These are phyloP conservation scores for Dendrocalamus sinicus DNA, from an alignment of 176 grass and related monocot genomes.

Conservation along the genomic window DNA sequence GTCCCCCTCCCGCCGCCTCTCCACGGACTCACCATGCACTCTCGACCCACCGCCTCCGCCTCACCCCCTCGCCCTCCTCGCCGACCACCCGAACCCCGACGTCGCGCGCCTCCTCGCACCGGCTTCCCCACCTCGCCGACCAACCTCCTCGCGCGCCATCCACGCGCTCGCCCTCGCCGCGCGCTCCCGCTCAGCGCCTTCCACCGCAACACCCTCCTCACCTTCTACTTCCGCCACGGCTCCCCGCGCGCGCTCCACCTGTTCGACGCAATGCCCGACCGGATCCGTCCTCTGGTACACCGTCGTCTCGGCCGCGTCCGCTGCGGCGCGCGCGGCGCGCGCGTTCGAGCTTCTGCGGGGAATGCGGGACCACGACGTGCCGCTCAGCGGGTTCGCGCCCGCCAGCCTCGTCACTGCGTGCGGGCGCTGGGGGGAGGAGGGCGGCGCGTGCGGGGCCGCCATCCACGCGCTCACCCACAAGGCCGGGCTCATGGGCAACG, in stretches of 20 bases:
- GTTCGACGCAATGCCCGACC: conserved; percentile 70
- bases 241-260: conserved; percentile 39
- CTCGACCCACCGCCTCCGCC: background rate
- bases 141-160: conserved; percentile 41
- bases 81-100: conserved; percentile 53
- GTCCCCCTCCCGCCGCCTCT: background rate
- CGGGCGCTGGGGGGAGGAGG: conserved; percentile 45
- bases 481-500: conserved; percentile 62
- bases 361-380: conserved; percentile 52
- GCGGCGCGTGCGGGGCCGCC: conserved; percentile 22
- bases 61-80: conserved; percentile 38
- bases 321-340: conserved; percentile 35
- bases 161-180: conserved; percentile 53
- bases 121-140: conserved; percentile 62
- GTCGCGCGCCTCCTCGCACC: conserved; percentile 49
- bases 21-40: background rate
- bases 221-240: conserved; percentile 55
- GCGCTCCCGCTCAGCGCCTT: conserved; percentile 58
- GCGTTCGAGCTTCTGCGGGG: conserved; percentile 43
- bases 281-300: conserved; percentile 76
- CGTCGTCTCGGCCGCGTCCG: conserved; percentile 47
- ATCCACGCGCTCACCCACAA: conserved; percentile 63
- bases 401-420: conserved; percentile 62
- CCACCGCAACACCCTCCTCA: conserved; percentile 73
- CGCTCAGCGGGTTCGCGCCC: conserved; percentile 64